These are phyloP conservation scores for Ceratocystis destructans DNA, from an alignment of 2,329 filamentous ascomycete genomes.

Conservation along the genomic window DNA sequence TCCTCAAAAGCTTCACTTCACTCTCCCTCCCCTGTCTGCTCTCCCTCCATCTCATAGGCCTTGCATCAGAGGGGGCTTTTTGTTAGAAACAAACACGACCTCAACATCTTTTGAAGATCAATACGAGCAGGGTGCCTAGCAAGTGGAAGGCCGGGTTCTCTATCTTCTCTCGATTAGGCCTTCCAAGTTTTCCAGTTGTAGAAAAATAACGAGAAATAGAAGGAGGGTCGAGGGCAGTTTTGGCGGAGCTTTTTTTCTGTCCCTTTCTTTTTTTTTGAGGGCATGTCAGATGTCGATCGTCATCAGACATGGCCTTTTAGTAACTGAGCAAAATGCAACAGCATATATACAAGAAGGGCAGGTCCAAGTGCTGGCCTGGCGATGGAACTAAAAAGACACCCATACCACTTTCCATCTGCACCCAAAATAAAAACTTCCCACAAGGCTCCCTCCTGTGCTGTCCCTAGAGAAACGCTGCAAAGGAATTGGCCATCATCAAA, in stretches of 20 bases:
- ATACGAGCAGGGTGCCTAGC: not conserved
- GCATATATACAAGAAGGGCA: not conserved
- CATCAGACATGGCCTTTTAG: not conserved
- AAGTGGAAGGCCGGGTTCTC: not conserved
- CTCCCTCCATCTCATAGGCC: not conserved
- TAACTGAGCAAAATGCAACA: not conserved
- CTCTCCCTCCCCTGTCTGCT: not conserved
- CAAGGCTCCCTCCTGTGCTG: not conserved
- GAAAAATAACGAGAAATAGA: not conserved
- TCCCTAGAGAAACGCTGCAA: not conserved
- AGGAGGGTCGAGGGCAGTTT: no score
- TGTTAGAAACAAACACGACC: not conserved
- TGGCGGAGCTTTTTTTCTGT: not conserved
- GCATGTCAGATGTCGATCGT: not conserved
- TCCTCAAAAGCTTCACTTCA: not conserved
- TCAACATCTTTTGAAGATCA: not conserved
- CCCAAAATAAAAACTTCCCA: not conserved
- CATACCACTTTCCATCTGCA: not conserved
- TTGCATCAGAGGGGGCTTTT: not conserved
- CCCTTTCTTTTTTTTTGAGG: not conserved
- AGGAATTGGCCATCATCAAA: no score
- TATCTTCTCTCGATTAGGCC: not conserved
- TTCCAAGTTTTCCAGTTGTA: not conserved
- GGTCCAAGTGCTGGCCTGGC: not conserved
- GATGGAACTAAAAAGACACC: not conserved